Evolutionary conservation across 2,329 filamentous ascomycete species (phyloP), one percentile per base, ranked within the genome.

Genomic region (Aspergillus thermomutatus): DNA sequence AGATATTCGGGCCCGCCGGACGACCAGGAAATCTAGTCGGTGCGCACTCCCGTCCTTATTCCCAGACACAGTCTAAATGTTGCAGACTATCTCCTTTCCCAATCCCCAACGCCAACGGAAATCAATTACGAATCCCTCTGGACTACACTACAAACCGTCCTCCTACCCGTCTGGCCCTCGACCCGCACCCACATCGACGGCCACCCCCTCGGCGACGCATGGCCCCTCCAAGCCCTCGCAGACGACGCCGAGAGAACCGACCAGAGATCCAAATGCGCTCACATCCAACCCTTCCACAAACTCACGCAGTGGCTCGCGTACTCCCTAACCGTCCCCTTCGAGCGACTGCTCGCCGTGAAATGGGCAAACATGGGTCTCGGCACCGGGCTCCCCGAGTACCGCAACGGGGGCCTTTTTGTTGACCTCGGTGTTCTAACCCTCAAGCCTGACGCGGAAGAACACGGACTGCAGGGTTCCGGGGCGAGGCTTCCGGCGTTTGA

Each of bases 281-380:
- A 43, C 10, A 82, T 83, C 11, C 77, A 81, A 4, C 81, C 81
- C 0, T 83, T 83, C 65, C 83, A 86, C 66, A 85, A 85, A 61
- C 78, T 90, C 8, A 89, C 87, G 0, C 87, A 90, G 67, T 90
- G 87, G 88, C 80, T 91, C 5, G 83, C 83, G 1, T 91, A 91
- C 71, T 90, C 87, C 0, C 76, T 91, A 7, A 89, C 88, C 75
- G 86, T 89, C 3, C 83, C 83, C 0, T 85, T 87, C 64, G 77
- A 80, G 49, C 77, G 78, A 1, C 69, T 85, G 1, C 72, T 87
- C 9, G 76, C 77, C 1, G 76, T 80, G 14, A 72, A 79, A 11
- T 84, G 83, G 72, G 75, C 72, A 8, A 83, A 83, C 40, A 71
- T 76, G 2, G 75, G 82, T 21, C 79, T 86, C 0, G 78, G 87